Base-by-base conservation (phyloP, 305 asterid genomes). In the Solanum aculeatissimum region DNA sequence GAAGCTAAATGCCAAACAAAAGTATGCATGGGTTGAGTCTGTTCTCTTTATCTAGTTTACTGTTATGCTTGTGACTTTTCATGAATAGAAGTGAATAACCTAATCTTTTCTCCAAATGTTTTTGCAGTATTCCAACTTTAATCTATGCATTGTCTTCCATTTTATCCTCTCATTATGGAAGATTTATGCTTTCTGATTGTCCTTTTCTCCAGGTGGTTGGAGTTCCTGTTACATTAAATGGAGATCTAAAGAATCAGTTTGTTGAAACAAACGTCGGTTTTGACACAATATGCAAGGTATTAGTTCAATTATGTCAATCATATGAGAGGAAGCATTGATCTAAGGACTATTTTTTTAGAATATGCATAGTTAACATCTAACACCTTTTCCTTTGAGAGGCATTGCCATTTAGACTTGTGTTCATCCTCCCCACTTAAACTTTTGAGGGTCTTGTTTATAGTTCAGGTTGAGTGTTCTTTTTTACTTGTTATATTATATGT, bases 261-360 rank as follows among this genome's bases (percentile, higher is more conserved):
- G 98, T 96, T 85, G 99, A 96, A 91, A 70, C 98, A 85, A 92
- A 94, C 83, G 99, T 96, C 82, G 99, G 99, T 40, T 96, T 91
- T 94, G 98, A 96, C 93, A 96, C 98, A 29, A 92, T 93, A 90
- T 95, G 99, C 84, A 96, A 96, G 99, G 99, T 95, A 91, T 88
- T 54, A 78, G 49, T 29, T 12, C 47, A 51, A 29, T 77, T 77
- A 29, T 77, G 47, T 27, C 65, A 51, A 77, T 77, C 63, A 29
- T 77, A 27, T 51, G 45, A 77, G 29, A 51, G 47, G 65, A 51
- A 51, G 18, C 57, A 43, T 77, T 51, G 19, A 51, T 51, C 23
- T 18, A 19, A 51, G 58, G 82, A 77, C 65, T 21, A n/a, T 16
- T 29, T 25, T 15, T 77, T 27, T 2, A 29, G 19, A 10, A 3